Evolutionary conservation across 208 protist species (phyloP), one percentile per base, ranked within the genome.

Genomic region (Wallacemonas sp.): DNA sequence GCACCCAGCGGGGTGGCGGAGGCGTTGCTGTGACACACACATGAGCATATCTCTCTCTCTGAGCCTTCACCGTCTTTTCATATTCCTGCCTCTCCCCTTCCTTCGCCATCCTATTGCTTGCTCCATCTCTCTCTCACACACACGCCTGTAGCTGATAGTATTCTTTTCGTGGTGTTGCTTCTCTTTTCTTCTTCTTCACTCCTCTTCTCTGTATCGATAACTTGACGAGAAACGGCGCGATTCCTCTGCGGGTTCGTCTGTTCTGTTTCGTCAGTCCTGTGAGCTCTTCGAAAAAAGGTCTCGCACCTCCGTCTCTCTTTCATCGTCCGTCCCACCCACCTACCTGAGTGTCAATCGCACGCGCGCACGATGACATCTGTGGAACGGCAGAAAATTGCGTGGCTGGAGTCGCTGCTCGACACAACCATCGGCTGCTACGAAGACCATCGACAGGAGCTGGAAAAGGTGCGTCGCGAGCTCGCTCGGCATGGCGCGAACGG

Each of bases 371-470:
- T 33, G 50, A 13, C 50, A 26, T 30, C 50, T 39, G 50, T 57
- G 19, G 50, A 57, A 38, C 26, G 38, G 19, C 50, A 57, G 42
- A 67, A 52, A 38, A 48, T 71, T 5, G 39, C 68, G 27, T 76
- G 68, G 77, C 52, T 79, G n/a, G 77, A 83, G 65, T 54, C 29
- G 38, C 59, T 73, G 63, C 66, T 84, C 6, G 73, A 79, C 29
- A 68, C 41, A 22, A 65, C 57, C 50, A 78, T 80, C 26, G 38
- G 42, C 48, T 68, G 62, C 46, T 84, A 84, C 66, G 78, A 84
- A 54, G 68, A 58, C 2, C 78, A 84, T 53, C 78, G 78, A 41
- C 67, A 76, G 29, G 78, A 65, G n/a, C 70, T 84, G 12, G 61
- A 77, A 45, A 73, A 72, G 42, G 50, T 84, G 22, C 70, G 66